Evolutionary conservation across 2,329 filamentous ascomycete species (phyloP).

Genomic region (Fusarium stilboides): DNA sequence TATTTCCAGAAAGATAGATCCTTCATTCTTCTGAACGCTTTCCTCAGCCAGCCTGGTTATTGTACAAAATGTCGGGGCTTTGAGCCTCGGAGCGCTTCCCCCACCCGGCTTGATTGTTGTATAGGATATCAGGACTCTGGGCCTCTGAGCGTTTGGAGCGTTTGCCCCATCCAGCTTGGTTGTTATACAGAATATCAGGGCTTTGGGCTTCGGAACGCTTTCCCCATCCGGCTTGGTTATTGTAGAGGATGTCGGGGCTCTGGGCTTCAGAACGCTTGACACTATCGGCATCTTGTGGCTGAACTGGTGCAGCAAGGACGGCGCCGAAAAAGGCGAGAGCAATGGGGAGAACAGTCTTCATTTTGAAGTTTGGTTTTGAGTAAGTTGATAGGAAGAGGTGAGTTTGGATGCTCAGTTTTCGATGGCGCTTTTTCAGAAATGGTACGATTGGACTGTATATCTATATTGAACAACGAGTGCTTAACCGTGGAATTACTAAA

Average conservation of each 20-base stretch:
- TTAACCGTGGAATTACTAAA: neutral
- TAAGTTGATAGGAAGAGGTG: neutral
- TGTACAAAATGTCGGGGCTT: slow-evolving; percentile 9
- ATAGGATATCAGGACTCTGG: slow-evolving; percentile 12
- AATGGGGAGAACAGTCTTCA: slow-evolving; percentile 8
- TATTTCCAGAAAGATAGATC: neutral
- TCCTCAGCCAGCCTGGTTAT: slow-evolving; percentile 13
- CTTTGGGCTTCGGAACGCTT: slow-evolving; percentile 10
- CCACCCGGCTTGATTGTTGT: slow-evolving; percentile 17
- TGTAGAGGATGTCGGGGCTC: slow-evolving; percentile 16
- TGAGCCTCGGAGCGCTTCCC: slow-evolving; percentile 10
- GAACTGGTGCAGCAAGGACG: slow-evolving; percentile 1
- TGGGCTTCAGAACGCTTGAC: slow-evolving; percentile 15
- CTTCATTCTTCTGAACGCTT: neutral
- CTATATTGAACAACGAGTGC: neutral
- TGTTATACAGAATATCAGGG: slow-evolving; percentile 6
- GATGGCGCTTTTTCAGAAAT: neutral
- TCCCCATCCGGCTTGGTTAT: slow-evolving; percentile 13
- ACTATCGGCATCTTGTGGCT: neutral
- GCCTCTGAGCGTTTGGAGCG: slow-evolving; percentile 15
- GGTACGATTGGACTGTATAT: neutral
- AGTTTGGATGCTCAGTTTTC: neutral
- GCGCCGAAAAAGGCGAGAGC: neutral
- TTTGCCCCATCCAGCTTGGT: slow-evolving; percentile 7
- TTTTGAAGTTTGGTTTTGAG: neutral